These are phyloP conservation scores for Strobilomyces confusus DNA, from an alignment of 768 basidiomycete species.

Conservation along the genomic window DNA sequence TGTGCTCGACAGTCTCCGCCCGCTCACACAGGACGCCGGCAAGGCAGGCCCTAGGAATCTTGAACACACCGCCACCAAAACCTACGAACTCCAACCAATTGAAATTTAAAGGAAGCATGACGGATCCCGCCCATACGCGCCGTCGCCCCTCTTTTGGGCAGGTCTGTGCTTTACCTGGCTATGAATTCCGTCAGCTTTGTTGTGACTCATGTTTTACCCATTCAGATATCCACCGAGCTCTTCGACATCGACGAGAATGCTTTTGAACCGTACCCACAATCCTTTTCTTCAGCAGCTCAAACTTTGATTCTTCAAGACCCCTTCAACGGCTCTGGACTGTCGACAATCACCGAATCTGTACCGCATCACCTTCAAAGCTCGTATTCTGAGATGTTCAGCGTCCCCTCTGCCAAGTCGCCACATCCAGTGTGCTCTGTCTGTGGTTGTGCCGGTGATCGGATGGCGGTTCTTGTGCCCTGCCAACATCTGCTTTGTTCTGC, in stretches of 20 bases:
- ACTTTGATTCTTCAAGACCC: constrained; percentile 40
- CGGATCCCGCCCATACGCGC: constrained; percentile 60
- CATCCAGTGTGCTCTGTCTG: constrained; percentile 59
- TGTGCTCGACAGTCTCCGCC: constrained; percentile 26
- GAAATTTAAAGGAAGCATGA: constrained; percentile 65
- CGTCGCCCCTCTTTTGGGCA: constrained; percentile 39
- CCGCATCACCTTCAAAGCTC: constrained; percentile 22
- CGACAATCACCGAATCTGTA: constrained; percentile 30
- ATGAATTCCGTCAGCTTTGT: constrained; percentile 8
- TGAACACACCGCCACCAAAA: constrained; percentile 66
- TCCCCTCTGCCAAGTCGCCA: constrained; percentile 8
- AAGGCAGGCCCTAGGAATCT: constrained; percentile 34
- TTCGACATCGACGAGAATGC: constrained; percentile 77
- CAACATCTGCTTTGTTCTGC: constrained; percentile 71
- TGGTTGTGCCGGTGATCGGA: constrained; percentile 40
- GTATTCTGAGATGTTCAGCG: constrained; percentile 23
- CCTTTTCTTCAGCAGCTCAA: constrained; percentile 31
- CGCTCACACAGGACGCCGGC: constrained; percentile 29
- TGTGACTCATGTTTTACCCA: constrained; percentile 16
- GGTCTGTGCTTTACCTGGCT: constrained; percentile 27
- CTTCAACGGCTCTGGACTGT: constrained; percentile 35
- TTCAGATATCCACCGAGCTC: constrained; percentile 48
- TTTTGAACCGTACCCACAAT: constrained; percentile 46
- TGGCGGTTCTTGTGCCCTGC: constrained; percentile 74
- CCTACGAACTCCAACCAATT: constrained; percentile 49